A percentile compares a stretch with the other conserved stretches of the same genome.
These are phyloP conservation scores for Pseudonitzschia delicatissima DNA, from an alignment of 108 stramenopile genomes.

Conservation along the genomic window DNA sequence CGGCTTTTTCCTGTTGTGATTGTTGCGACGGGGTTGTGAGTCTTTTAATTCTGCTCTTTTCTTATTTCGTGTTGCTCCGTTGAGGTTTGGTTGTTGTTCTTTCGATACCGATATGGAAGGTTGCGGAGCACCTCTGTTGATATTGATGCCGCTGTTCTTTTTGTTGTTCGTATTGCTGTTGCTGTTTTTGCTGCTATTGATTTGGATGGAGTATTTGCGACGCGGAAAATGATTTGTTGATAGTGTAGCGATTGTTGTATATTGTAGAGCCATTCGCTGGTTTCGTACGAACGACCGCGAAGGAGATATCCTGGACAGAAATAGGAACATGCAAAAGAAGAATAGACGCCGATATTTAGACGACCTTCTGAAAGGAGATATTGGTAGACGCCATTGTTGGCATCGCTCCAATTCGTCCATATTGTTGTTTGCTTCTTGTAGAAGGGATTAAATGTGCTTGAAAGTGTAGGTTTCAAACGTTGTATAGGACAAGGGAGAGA, in stretches of 20 bases:
- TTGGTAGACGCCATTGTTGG: too few relatives aligned
- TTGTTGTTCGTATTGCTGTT: neutral
- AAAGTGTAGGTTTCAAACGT: too few relatives aligned
- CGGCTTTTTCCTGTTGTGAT: neutral
- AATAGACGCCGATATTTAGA: slow-evolving; percentile 2
- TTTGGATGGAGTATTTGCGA: neutral
- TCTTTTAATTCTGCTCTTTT: neutral
- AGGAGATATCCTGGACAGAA: slow-evolving; percentile 8
- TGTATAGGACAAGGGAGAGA: too few relatives aligned
- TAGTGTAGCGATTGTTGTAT: neutral
- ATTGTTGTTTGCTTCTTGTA: too few relatives aligned
- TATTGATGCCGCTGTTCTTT: neutral
- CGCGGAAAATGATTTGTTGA: neutral
- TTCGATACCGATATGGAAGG: neutral
- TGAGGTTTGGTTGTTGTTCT: neutral
- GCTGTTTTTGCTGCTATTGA: neutral
- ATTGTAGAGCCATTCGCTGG: neutral
- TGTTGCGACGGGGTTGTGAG: neutral
- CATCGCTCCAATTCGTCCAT: too few relatives aligned
- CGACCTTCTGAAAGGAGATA: too few relatives aligned
- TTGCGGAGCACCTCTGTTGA: neutral
- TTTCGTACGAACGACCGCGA: slow-evolving; percentile 1
- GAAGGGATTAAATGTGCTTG: too few relatives aligned
- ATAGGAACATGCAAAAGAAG: neutral
- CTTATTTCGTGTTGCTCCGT: neutral